Evolutionary conservation across 495 filamentous ascomycete genomes (phyloP).

Genomic region (Pyrenula aspistea): DNA sequence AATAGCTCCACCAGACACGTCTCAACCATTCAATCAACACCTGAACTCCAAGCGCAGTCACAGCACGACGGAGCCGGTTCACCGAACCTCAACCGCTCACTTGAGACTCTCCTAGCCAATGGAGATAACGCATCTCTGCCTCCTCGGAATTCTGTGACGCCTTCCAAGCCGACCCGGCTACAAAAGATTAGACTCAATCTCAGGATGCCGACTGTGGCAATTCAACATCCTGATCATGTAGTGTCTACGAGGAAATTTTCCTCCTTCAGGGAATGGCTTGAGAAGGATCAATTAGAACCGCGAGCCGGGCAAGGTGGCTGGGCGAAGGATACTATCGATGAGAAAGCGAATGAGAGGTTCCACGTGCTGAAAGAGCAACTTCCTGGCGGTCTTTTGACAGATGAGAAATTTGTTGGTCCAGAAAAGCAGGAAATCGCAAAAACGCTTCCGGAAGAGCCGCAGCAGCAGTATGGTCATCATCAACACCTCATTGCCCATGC

Average conservation of each 20-base stretch:
- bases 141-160: not conserved
- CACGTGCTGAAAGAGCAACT: slow-evolving; percentile 58
- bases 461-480: slow-evolving; percentile 67
- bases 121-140: not conserved
- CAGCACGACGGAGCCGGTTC: not conserved
- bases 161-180: not conserved
- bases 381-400: slow-evolving; percentile 62
- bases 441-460: slow-evolving; percentile 46
- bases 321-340: slow-evolving; percentile 42
- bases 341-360: slow-evolving; percentile 36
- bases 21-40: not conserved
- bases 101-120: not conserved
- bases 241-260: slow-evolving; percentile 26
- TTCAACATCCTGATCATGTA: slow-evolving; percentile 42
- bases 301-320: slow-evolving; percentile 26
- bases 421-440: not conserved
- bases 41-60: not conserved
- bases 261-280: slow-evolving; percentile 47
- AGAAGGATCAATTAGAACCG: slow-evolving; percentile 24
- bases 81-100: not conserved
- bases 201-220: slow-evolving; percentile 34
- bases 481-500: slow-evolving; percentile 79
- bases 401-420: slow-evolving; percentile 21
- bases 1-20: not conserved
- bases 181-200: slow-evolving; percentile 28